phyloP scores from a whole-genome alignment of 2,329 filamentous ascomycete genomes.

The Pestalotiopsis fici region DNA sequence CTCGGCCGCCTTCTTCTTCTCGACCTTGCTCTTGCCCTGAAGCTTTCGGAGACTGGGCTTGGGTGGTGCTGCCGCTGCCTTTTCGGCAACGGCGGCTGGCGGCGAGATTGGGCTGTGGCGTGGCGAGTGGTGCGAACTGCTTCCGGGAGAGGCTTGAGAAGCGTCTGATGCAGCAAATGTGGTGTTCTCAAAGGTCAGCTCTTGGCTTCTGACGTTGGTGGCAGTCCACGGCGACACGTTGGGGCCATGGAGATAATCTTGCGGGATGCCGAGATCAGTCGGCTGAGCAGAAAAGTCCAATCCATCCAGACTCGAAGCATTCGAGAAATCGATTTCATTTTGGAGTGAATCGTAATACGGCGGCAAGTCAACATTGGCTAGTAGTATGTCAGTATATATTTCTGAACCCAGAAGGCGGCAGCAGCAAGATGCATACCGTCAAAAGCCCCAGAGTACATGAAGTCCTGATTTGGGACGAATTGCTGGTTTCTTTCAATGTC shows the following conservation, averaged over 20 bases:
- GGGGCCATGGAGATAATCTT: constrained; percentile 34
- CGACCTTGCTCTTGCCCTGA: constrained; percentile 41
- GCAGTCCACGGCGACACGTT: constrained; percentile 45
- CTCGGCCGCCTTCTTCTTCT: constrained; percentile 44
- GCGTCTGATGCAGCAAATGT: constrained; percentile 25
- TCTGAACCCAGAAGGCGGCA: neutral
- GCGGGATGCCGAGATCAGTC: constrained; percentile 37
- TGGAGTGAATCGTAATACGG: constrained; percentile 20
- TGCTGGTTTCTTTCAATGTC: constrained; percentile 25
- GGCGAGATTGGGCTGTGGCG: constrained; percentile 21
- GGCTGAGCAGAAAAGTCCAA: constrained; percentile 28
- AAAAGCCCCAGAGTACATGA: constrained; percentile 38
- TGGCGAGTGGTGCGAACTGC: constrained; percentile 19
- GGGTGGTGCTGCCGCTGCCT: no score
- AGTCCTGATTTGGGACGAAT: constrained; percentile 39
- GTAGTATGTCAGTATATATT: neutral
- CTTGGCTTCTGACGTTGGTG: constrained; percentile 33
- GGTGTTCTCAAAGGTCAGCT: constrained; percentile 31
- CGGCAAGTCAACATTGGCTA: constrained; percentile 19
- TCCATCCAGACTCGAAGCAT: constrained; percentile 25
- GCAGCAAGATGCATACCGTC: constrained; percentile 24
- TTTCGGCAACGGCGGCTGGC: constrained; percentile 18
- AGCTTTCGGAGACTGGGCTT: constrained; percentile 41
- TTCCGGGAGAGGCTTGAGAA: constrained; percentile 10
- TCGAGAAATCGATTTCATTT: constrained; percentile 1